Conservation (phyloP, 1,284 basidiomycete species). For the Gomphus sp. region DNA sequence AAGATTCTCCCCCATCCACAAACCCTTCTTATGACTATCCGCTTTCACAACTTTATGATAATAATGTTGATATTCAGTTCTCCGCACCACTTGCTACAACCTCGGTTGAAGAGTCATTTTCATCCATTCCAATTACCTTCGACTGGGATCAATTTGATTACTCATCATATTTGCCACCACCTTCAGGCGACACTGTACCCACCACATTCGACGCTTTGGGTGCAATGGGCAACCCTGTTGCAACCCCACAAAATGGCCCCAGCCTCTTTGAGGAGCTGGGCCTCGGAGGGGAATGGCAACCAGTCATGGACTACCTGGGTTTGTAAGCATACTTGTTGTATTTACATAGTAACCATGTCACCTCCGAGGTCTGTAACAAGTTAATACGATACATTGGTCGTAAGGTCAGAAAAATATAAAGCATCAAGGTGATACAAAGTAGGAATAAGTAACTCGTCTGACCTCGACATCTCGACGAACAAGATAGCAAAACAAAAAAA, state of each 20-base stretch:
- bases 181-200: not conserved
- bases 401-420: not conserved
- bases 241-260: not conserved
- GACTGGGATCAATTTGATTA: not conserved
- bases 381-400: not conserved
- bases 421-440: not conserved
- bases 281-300: slow-evolving; percentile 1
- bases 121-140: not conserved
- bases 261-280: not conserved
- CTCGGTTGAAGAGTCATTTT: not conserved
- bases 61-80: not conserved
- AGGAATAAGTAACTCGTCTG: not conserved
- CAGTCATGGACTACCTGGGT: slow-evolving; percentile 1
- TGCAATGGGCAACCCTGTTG: not conserved
- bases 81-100: not conserved
- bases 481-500: not conserved
- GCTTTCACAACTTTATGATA: not conserved
- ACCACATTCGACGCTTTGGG: not conserved
- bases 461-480: not conserved
- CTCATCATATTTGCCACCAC: not conserved
- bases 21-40: not conserved
- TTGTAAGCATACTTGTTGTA: not conserved
- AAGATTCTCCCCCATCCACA: not conserved
- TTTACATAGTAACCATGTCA: not conserved
- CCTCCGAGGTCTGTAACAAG: not conserved